Evolutionary conservation across 768 basidiomycete species (phyloP).

Genomic region (Hemileccinum rubropunctum): DNA sequence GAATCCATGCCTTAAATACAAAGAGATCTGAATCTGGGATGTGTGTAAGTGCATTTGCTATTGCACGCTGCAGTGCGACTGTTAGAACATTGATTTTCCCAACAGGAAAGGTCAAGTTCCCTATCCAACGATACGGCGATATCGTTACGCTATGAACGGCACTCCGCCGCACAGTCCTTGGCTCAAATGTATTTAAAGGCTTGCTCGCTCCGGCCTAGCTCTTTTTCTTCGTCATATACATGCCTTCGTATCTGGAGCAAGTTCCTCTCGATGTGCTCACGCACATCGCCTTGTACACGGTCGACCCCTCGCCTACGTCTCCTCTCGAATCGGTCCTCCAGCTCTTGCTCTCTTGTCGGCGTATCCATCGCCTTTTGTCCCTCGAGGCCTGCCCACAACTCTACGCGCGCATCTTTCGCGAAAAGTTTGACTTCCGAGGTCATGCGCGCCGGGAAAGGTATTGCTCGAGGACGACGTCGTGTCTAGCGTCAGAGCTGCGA

Average conservation of each 20-base stretch:
- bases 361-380: constrained; percentile 43
- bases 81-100: constrained; percentile 32
- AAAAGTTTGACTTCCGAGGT: constrained; percentile 44
- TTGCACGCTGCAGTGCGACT: constrained; percentile 30
- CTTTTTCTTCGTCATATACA: constrained; percentile 25
- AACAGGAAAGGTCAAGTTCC: constrained; percentile 34
- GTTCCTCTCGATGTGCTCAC: constrained; percentile 58
- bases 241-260: constrained; percentile 45
- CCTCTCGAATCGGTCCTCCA: constrained; percentile 41
- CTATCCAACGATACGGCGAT: constrained; percentile 33
- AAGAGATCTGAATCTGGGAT: constrained; percentile 31
- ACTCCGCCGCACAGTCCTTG: constrained; percentile 25
- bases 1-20: constrained; percentile 30
- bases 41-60: constrained; percentile 31
- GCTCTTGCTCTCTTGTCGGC: constrained; percentile 46
- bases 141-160: constrained; percentile 34
- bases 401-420: constrained; percentile 53
- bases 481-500: constrained; percentile 47
- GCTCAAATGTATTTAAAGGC: constrained; percentile 25
- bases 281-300: constrained; percentile 49
- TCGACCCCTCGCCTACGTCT: constrained; percentile 36
- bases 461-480: constrained; percentile 36
- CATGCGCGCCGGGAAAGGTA: constrained; percentile 23
- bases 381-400: constrained; percentile 46
- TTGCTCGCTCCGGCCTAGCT: neutral